Evolutionary conservation across 345 rosid species (phyloP).

Genomic region (Mallotus nudiflorus): DNA sequence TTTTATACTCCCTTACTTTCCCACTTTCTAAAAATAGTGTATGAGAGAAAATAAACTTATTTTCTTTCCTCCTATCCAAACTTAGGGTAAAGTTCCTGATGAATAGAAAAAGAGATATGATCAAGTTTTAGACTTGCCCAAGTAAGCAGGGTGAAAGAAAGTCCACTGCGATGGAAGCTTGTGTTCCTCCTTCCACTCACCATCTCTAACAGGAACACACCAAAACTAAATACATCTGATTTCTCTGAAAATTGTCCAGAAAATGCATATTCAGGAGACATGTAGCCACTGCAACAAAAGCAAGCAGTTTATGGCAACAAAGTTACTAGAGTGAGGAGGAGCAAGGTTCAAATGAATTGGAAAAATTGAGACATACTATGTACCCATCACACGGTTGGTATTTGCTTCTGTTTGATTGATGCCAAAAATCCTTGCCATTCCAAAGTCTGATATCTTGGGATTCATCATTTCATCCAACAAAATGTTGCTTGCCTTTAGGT

Average conservation of each 20-base stretch:
- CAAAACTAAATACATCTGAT: conserved; percentile 23
- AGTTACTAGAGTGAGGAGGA: too few species aligned
- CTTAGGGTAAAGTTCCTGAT: neutral
- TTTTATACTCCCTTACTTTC: too few species aligned
- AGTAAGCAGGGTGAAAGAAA: conserved; percentile 2
- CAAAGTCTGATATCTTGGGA: conserved; percentile 23
- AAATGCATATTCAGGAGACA: conserved; percentile 23
- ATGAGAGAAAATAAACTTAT: too few species aligned
- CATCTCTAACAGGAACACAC: conserved; percentile 13
- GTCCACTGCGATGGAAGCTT: conserved; percentile 9
- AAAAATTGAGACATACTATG: neutral
- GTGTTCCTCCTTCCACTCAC: conserved; percentile 14
- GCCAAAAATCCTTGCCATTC: conserved; percentile 17
- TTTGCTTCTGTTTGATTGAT: conserved; percentile 14
- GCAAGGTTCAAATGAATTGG: neutral
- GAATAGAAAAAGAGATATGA: neutral
- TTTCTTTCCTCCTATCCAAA: too few species aligned
- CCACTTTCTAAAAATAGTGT: too few species aligned
- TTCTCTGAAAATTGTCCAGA: conserved; percentile 15
- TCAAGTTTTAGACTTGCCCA: neutral
- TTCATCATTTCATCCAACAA: conserved; percentile 12
- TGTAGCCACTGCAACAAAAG: conserved; percentile 14
- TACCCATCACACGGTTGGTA: conserved; percentile 12
- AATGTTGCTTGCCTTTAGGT: conserved; percentile 16
- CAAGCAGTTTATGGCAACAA: neutral